Base-by-base conservation (phyloP, 192 early-diverging fungal genomes). In the Coemansia brasiliensis region DNA sequence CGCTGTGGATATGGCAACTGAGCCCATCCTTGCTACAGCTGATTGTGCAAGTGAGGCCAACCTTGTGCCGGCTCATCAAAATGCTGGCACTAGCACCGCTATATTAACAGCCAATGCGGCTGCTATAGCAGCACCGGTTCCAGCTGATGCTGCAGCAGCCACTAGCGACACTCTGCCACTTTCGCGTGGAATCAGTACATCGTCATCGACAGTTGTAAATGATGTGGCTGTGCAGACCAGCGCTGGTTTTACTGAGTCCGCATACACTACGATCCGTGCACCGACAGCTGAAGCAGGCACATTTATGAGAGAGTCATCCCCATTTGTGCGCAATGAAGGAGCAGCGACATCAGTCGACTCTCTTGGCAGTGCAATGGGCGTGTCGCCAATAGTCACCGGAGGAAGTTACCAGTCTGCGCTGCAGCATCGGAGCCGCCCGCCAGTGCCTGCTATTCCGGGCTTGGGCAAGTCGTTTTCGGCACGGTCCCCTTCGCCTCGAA, bases 401-500 rank as follows among this genome's bases (percentile, higher is more conserved):
- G 46, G 56, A 38, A 65, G 55, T 21, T 39, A 51, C 21, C 37
- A 18, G 37, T 59, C 45, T 20, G 38, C 21, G 21, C 45, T 22
- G 18, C 27, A 29, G 32, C 37, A 10, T 10, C 56, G 43, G 4
- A 45, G 25, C 43, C 26, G 43, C 18, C 56, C 56, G 17, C 56
- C 56, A 13, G 56, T 46, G 18, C 43, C 56, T 12, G 17, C 45
- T 2, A 11, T 58, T 26, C 16, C 56, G 25, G 46, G 25, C 39
- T 8, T 29, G 18, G 45, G 43, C 18, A 39, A 41, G 55, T 24
- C 61, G 22, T 24, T 54, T 5, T 41, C 39, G 8, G 25, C 18
- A 5, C 53, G 46, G 35, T 65, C 63, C 5, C 63, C 63, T 13
- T 65, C 63, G 9, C 63, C 63, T 12, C 48, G 53, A 2, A 52